A percentile compares a stretch with the other conserved stretches of the same genome.
Conservation (phyloP, 2,329 filamentous ascomycete genomes). For the Rhynchosporium graminicola region DNA sequence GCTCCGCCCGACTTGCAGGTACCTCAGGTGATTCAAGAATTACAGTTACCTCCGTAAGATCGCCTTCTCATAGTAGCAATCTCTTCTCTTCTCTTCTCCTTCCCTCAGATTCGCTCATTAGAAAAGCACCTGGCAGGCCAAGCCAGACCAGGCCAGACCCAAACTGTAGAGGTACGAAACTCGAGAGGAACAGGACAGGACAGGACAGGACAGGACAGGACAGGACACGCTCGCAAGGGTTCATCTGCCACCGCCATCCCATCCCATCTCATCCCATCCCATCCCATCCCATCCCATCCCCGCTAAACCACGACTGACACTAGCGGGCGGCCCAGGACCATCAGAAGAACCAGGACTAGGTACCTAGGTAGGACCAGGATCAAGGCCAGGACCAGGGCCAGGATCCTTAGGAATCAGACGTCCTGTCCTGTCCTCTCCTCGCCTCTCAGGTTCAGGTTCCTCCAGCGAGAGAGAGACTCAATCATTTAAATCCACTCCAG, state of each 20-base stretch:
- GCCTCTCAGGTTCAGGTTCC: neutral
- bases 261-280: neutral
- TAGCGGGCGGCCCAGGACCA: neutral
- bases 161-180: neutral
- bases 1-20: neutral
- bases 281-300: neutral
- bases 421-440: neutral
- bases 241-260: neutral
- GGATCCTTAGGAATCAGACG: neutral
- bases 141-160: neutral
- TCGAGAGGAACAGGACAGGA: neutral
- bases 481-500: neutral
- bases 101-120: neutral
- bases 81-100: neutral
- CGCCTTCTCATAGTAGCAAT: neutral
- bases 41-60: no score
- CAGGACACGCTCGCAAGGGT: neutral
- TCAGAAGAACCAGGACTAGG: no score
- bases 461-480: no score
- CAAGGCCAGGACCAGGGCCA: no score
- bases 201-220: slow-evolving; percentile 6
- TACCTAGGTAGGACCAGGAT: no score
- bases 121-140: neutral
- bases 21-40: neutral
- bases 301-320: neutral